Conservation (phyloP, 2,329 filamentous ascomycete species). For the Fusarium camptoceras region DNA sequence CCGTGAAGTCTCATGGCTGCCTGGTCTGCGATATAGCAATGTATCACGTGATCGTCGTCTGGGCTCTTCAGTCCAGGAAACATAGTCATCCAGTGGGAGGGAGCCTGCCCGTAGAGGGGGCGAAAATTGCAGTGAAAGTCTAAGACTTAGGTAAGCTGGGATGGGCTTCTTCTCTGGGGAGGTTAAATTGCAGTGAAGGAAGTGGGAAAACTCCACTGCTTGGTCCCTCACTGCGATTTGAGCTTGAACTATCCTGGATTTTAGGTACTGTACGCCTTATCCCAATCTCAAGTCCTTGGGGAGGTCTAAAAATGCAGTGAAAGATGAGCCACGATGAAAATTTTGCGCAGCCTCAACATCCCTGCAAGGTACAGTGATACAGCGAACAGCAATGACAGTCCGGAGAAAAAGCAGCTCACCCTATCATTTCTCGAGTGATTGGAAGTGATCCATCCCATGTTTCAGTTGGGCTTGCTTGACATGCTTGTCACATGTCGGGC, state of each 20-base stretch:
- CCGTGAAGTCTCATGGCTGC: background rate
- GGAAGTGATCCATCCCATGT: fast-evolving
- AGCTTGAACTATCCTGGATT: too few species aligned
- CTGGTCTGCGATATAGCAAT: fast-evolving
- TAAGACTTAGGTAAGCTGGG: too few species aligned
- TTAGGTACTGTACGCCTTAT: too few species aligned
- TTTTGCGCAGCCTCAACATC: background rate
- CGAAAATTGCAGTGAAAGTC: background rate
- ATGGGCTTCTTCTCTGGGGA: too few species aligned
- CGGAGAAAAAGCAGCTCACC: fast-evolving
- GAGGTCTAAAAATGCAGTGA: background rate
- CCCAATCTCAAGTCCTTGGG: background rate
- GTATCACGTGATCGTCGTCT: background rate
- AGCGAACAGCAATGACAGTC: background rate
- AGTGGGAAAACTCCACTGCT: too few species aligned
- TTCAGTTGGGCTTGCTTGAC: background rate
- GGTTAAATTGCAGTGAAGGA: background rate
- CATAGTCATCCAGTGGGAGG: background rate
- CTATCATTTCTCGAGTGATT: background rate
- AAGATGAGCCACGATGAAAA: background rate
- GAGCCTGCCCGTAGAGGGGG: background rate
- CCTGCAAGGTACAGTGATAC: background rate
- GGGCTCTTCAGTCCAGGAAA: background rate
- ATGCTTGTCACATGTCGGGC: too few species aligned
- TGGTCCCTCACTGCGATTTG: too few species aligned